phyloP scores from a whole-genome alignment of 1,139 yeast species.

The Tardiomyces digboiensis region DNA sequence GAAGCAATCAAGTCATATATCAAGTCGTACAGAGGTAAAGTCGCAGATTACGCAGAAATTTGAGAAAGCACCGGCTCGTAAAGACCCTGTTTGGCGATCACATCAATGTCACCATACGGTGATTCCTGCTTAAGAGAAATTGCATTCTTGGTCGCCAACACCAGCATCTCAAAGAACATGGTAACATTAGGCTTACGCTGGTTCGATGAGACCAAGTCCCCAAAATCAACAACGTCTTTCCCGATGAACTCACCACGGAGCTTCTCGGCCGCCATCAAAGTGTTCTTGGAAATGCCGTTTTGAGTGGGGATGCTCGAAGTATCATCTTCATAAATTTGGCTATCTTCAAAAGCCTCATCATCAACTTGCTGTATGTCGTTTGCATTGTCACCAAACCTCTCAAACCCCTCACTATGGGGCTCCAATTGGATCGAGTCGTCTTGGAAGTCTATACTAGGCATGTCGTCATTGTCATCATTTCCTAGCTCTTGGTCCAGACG shows the following conservation, averaged over 20 bases:
- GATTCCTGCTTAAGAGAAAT: slow-evolving; percentile 50
- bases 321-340: not conserved
- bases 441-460: not conserved
- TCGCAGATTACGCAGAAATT: no score
- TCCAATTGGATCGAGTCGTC: no score
- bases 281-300: not conserved
- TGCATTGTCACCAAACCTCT: not conserved
- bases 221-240: slow-evolving; percentile 3
- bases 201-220: not conserved
- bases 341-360: not conserved
- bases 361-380: not conserved
- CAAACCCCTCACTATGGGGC: not conserved
- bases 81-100: slow-evolving; percentile 43
- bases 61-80: slow-evolving; percentile 25
- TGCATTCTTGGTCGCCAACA: slow-evolving; percentile 72
- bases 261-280: slow-evolving; percentile 1
- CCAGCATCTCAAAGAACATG: slow-evolving; percentile 75
- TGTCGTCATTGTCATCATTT: not conserved
- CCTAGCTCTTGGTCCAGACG: not conserved
- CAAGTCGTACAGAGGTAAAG: no score
- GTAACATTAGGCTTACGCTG: slow-evolving; percentile 30
- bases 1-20: no score
- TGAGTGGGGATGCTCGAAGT: not conserved
- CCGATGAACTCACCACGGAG: slow-evolving; percentile 3
- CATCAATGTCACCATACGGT: slow-evolving; percentile 50